Evolutionary conservation across 371 early-diverging fungal species (phyloP), one percentile per base, ranked within the genome.

Genomic region (Mucor sp.): DNA sequence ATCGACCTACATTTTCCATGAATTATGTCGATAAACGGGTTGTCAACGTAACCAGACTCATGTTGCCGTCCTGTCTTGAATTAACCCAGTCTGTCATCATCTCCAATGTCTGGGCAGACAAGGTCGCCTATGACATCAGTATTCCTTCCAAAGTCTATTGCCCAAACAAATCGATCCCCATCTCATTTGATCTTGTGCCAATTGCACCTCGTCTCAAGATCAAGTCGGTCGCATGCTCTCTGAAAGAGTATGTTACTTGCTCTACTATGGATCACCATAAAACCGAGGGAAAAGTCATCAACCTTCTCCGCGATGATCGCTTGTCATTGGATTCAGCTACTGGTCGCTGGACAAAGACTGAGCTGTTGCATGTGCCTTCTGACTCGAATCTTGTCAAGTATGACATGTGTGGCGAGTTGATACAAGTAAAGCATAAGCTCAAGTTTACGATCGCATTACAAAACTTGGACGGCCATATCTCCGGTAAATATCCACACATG

Each of bases 371-470:
- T 33, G 66, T 76, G 23, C 76, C 81, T 19, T 23, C 39, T 17
- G 50, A 55, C 11, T 65, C 56, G 11, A 66, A 43, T 27, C 69
- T 69, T 27, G 50, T 71, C 14, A 53, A 62, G 6, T 71, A 37
- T 57, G 78, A 81, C 37, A 70, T 70, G 32, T 53, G 50, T 5
- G 62, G 66, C 28, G 73, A 74, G 17, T 35, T 76, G 57, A 72
- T 81, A 27, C 58, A 69, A 39, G 73, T 81, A 55, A 74, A 67
- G n/a, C 81, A 81, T 60, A 78, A 74, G 30, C 47, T 81, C 33
- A 76, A 78, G 61, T 73, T 78, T 50, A 68, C 62, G 2, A 70
- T 81, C 4, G 55, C 71, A 4, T 58, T 81, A n/a, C 39, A 69
- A 27, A 76, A 74, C 60, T 35, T 37, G 11, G 74, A 74, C 59